Conservation (phyloP, 768 basidiomycete genomes). For the Lentinula sp. region DNA sequence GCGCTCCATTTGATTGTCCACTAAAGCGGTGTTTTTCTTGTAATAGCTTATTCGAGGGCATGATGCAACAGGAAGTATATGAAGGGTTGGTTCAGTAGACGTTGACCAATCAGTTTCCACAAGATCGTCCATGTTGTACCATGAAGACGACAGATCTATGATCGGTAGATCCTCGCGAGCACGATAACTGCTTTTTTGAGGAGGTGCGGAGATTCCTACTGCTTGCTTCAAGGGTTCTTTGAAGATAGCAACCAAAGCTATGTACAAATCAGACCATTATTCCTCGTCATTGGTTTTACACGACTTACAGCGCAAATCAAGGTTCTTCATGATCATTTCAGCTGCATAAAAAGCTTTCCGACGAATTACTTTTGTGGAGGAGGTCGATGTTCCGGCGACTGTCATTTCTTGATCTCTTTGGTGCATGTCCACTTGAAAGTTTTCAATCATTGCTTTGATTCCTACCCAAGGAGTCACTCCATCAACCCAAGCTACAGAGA, state of each 20-base stretch:
- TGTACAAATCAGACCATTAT: neutral
- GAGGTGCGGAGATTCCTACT: constrained; percentile 41
- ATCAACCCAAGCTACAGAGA: constrained; percentile 58
- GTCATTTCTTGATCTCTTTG: constrained; percentile 81
- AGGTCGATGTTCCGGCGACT: constrained; percentile 48
- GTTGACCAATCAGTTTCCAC: constrained; percentile 69
- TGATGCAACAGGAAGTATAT: constrained; percentile 64
- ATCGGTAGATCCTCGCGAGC: constrained; percentile 37
- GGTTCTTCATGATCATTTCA: constrained; percentile 70
- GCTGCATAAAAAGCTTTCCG: constrained; percentile 87
- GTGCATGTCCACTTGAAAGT: constrained; percentile 86
- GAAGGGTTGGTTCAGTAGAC: constrained; percentile 47
- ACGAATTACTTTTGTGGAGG: constrained; percentile 52
- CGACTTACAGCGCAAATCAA: constrained; percentile 51
- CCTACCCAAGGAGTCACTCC: constrained; percentile 80
- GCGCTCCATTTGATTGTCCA: constrained; percentile 32
- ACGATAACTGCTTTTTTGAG: constrained; percentile 43
- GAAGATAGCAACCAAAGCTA: constrained; percentile 74
- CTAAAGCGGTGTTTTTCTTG: constrained; percentile 46
- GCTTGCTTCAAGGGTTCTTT: constrained; percentile 60
- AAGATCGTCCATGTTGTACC: constrained; percentile 81
- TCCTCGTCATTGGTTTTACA: neutral
- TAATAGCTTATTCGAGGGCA: constrained; percentile 85
- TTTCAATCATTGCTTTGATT: constrained; percentile 75
- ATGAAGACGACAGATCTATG: constrained; percentile 42